Percentiles rank a stretch among this genome's conserved stretches.
phyloP scores from a whole-genome alignment of 306 rosid species.

The Cicer judaicum region DNA sequence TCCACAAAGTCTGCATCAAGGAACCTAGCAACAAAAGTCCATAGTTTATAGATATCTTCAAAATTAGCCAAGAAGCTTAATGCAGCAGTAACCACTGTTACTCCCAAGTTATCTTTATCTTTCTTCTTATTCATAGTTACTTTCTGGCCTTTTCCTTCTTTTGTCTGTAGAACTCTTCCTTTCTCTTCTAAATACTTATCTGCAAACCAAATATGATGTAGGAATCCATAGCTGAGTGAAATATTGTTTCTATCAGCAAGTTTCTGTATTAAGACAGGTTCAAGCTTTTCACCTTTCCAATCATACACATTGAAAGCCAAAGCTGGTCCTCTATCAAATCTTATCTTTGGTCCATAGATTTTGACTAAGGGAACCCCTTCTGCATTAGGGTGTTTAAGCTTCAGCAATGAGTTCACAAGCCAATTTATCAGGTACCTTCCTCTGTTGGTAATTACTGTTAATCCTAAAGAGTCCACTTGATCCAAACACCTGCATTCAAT shows the following conservation, averaged over 20 bases:
- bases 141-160: conserved; percentile 48
- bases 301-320: conserved; percentile 90
- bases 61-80: conserved; percentile 81
- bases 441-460: conserved; percentile 62
- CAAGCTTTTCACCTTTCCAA: conserved; percentile 94
- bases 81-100: conserved; percentile 92
- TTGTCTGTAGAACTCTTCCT: conserved; percentile 64
- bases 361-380: conserved; percentile 69
- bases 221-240: conserved; percentile 86
- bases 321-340: conserved; percentile 88
- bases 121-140: conserved; percentile 51
- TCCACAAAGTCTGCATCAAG: conserved; percentile 96
- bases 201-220: conserved; percentile 77
- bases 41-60: conserved; percentile 77
- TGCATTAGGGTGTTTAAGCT: conserved; percentile 81
- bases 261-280: conserved; percentile 95
- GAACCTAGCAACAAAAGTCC: conserved; percentile 92
- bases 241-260: conserved; percentile 88
- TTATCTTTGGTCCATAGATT: conserved; percentile 89
- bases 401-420: conserved; percentile 82
- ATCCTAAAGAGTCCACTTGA: conserved; percentile 80
- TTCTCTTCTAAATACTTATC: conserved; percentile 79
- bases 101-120: conserved; percentile 59
- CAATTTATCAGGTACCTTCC: conserved; percentile 88
- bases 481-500: conserved; percentile 81